phyloP scores from a whole-genome alignment of 768 basidiomycete genomes.

The Leccinum uliginosum region DNA sequence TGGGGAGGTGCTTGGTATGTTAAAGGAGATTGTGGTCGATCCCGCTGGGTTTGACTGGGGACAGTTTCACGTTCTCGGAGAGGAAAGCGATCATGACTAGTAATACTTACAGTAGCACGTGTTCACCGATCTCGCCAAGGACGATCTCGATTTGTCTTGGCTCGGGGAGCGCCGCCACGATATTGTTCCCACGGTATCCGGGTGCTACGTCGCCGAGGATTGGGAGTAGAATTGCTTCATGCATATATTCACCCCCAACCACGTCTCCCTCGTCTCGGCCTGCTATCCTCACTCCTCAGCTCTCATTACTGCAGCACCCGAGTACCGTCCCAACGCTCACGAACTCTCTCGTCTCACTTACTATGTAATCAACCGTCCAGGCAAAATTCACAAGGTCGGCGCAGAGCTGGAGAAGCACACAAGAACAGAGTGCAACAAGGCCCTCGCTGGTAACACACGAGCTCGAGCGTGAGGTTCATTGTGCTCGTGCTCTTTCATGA shows the following conservation, averaged over 20 bases:
- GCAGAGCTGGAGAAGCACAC: conserved; percentile 74
- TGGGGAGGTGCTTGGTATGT: conserved; percentile 42
- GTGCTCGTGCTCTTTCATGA: background rate
- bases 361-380: conserved; percentile 79
- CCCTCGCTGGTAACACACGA: conserved; percentile 66
- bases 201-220: background rate
- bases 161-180: too few species aligned
- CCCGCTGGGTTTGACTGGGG: conserved; percentile 46
- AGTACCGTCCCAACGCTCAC: conserved; percentile 77
- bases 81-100: conserved; percentile 41
- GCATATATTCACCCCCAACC: conserved; percentile 79
- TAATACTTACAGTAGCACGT: too few species aligned
- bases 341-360: conserved; percentile 83
- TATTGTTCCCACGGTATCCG: conserved; percentile 20
- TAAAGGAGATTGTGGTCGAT: conserved; percentile 45
- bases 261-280: conserved; percentile 76
- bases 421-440: conserved; percentile 59
- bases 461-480: conserved; percentile 62
- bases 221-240: conserved; percentile 33
- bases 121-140: too few species aligned
- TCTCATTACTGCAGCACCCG: conserved; percentile 69
- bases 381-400: conserved; percentile 74
- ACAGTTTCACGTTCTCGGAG: conserved; percentile 47
- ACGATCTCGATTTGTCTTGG: too few species aligned
- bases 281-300: conserved; percentile 82